These are phyloP conservation scores for Hammondia hammondi DNA, from an alignment of 169 alveolate genomes.

Conservation along the genomic window DNA sequence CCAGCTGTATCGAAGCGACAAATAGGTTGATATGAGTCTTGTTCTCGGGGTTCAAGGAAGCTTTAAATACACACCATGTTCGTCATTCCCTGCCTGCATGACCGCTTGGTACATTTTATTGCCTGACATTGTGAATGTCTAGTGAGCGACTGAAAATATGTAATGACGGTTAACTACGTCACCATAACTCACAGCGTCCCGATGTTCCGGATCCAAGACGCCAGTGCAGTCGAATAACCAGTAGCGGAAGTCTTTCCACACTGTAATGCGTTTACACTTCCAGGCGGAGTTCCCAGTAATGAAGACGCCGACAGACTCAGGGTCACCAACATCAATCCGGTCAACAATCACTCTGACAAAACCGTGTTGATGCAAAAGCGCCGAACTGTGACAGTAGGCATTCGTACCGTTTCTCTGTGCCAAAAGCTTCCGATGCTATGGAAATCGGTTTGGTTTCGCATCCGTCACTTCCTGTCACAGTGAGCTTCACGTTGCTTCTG, in stretches of 20 bases:
- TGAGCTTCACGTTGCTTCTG: conserved; percentile 74
- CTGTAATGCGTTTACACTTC: conserved; percentile 87
- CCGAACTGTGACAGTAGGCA: conserved; percentile 52
- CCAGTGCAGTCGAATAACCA: conserved; percentile 91
- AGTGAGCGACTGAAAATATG: background rate
- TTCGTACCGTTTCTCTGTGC: conserved; percentile 78
- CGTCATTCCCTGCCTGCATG: conserved; percentile 77
- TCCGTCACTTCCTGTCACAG: conserved; percentile 79
- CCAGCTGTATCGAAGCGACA: conserved; percentile 68
- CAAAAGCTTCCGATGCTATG: conserved; percentile 81
- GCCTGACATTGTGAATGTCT: conserved; percentile 75
- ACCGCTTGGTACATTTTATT: conserved; percentile 74
- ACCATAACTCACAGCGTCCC: conserved; percentile 66
- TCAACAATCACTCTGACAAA: conserved; percentile 72
- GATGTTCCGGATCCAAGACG: conserved; percentile 73
- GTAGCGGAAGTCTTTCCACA: conserved; percentile 85
- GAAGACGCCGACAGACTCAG: conserved; percentile 80
- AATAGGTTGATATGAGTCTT: background rate
- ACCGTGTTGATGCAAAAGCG: background rate
- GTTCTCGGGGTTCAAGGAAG: background rate
- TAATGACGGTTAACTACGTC: no score
- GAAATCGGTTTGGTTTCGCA: conserved; percentile 82
- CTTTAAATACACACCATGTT: conserved; percentile 53
- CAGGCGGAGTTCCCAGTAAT: conserved; percentile 81
- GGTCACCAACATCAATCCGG: conserved; percentile 86